These are phyloP conservation scores for Backusella sp. DNA, from an alignment of 192 early-diverging fungal genomes.

Conservation along the genomic window DNA sequence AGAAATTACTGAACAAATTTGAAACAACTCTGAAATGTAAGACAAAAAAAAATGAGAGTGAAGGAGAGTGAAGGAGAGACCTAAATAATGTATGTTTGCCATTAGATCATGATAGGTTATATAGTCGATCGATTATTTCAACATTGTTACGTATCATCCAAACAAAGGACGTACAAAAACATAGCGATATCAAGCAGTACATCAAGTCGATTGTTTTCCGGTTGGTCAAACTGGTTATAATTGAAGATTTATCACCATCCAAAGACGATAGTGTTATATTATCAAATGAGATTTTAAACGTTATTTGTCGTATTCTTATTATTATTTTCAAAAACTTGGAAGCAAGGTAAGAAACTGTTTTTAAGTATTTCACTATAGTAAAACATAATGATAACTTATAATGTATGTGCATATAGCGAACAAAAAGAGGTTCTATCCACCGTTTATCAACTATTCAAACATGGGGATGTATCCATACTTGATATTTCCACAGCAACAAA, in stretches of 20 bases:
- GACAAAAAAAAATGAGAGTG: background rate
- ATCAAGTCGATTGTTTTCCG: slow-evolving; percentile 38
- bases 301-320: slow-evolving; percentile 41
- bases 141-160: slow-evolving; percentile 44
- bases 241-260: slow-evolving; percentile 41
- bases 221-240: slow-evolving; percentile 28
- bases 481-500: background rate
- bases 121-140: slow-evolving; percentile 44
- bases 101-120: slow-evolving; percentile 31
- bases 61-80: background rate
- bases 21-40: slow-evolving; percentile 22
- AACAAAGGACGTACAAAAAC: slow-evolving; percentile 33
- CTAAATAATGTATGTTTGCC: background rate
- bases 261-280: slow-evolving; percentile 10
- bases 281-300: slow-evolving; percentile 35
- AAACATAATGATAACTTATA: no score
- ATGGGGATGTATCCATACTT: background rate
- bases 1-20: slow-evolving; percentile 51
- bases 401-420: background rate
- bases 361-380: background rate
- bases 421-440: background rate
- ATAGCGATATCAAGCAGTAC: slow-evolving; percentile 43
- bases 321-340: slow-evolving; percentile 43
- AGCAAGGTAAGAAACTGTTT: slow-evolving; percentile 23
- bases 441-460: background rate